Evolutionary conservation across 2,329 filamentous ascomycete species (phyloP).

Genomic region (Hypoxylon rubiginosum): DNA sequence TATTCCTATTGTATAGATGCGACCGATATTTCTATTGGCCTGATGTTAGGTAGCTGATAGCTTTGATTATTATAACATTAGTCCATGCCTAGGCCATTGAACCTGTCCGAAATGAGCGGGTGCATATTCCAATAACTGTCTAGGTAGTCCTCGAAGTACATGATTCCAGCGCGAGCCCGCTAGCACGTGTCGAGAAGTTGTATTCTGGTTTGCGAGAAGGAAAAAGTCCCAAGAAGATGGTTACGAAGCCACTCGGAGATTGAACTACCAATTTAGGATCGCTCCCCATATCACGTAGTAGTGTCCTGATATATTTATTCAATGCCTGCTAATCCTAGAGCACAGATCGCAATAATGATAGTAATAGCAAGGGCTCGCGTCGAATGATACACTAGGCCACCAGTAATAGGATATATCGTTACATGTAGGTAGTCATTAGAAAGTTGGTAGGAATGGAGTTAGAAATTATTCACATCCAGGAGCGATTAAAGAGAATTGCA

Average conservation of each 20-base stretch:
- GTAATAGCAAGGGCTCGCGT: not conserved
- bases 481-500: too few species aligned
- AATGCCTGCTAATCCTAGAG: not conserved
- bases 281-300: conserved; percentile 18
- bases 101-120: conserved; percentile 2
- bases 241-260: conserved; percentile 39
- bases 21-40: not conserved
- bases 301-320: conserved; percentile 9
- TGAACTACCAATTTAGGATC: conserved; percentile 34
- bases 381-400: not conserved
- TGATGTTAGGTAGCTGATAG: not conserved
- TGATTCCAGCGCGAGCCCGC: conserved; percentile 1
- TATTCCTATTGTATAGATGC: not conserved
- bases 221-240: conserved; percentile 4
- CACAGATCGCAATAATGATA: not conserved
- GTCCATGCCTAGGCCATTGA: not conserved
- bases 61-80: conserved; percentile 1
- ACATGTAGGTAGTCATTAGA: not conserved
- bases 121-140: not conserved
- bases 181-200: conserved; percentile 31
- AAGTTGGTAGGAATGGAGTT: not conserved
- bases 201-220: conserved; percentile 36
- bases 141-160: not conserved
- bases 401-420: too few species aligned
- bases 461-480: not conserved